Evolutionary conservation across 164 flowering plant species (phyloP).

Genomic region (Vitis vinifera): ASM3070453v1 NC_081817.1:28555501-28556000

Average conservation of each 20-base stretch:
- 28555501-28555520: conserved; percentile 44
- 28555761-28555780: conserved; percentile 31
- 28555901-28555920: conserved; percentile 41
- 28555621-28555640: conserved; percentile 43
- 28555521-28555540: conserved; percentile 49
- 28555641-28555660: conserved; percentile 49
- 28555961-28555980: conserved; percentile 36
- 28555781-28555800: conserved; percentile 48
- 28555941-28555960: conserved; percentile 65
- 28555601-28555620: conserved; percentile 53
- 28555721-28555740: conserved; percentile 44
- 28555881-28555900: conserved; percentile 47
- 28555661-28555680: conserved; percentile 51
- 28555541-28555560: conserved; percentile 51
- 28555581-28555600: conserved; percentile 45
- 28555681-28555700: conserved; percentile 49
- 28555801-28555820: conserved; percentile 60
- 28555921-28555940: conserved; percentile 52
- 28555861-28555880: conserved; percentile 54
- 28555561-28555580: conserved; percentile 51
- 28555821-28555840: conserved; percentile 27
- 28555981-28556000: conserved; percentile 45
- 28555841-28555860: conserved; percentile 50
- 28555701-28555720: conserved; percentile 43
- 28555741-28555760: conserved; percentile 43